phyloP scores from a whole-genome alignment of 768 basidiomycete species.

The Lactarius hengduanensis region DNA sequence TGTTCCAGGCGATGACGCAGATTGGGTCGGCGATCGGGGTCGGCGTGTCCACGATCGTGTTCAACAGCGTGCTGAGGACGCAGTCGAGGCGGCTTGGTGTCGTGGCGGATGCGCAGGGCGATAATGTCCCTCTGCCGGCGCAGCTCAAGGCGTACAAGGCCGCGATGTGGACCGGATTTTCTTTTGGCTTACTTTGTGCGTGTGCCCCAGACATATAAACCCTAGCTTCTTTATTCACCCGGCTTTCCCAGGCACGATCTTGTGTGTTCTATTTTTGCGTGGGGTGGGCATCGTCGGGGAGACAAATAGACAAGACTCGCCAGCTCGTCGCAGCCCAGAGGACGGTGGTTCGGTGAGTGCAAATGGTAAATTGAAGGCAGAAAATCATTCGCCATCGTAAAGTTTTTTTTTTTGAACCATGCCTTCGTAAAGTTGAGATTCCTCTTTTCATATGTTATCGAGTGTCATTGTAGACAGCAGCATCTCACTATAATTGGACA shows the following conservation, averaged over 20 bases:
- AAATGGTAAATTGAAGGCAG: neutral
- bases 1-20: constrained; percentile 82
- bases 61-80: constrained; percentile 47
- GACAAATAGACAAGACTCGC: neutral
- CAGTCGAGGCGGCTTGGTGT: constrained; percentile 38
- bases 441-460: too few relatives aligned
- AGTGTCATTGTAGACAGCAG: too few relatives aligned
- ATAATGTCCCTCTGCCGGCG: constrained; percentile 38
- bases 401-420: too few relatives aligned
- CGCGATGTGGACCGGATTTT: constrained; percentile 66
- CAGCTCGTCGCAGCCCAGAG: neutral
- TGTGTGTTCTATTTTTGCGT: constrained; percentile 32
- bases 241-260: constrained; percentile 8
- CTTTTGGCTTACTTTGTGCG: constrained; percentile 60
- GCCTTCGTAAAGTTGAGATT: too few relatives aligned
- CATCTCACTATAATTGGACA: neutral
- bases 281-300: constrained; percentile 47
- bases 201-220: neutral
- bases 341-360: neutral
- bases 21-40: constrained; percentile 69
- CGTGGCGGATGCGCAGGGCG: constrained; percentile 31
- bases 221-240: neutral
- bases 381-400: neutral
- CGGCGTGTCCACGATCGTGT: constrained; percentile 72
- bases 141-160: constrained; percentile 55